Evolutionary conservation across 176 grass and related monocot species (phyloP).

Genomic region (Ensete glaucum): DNA sequence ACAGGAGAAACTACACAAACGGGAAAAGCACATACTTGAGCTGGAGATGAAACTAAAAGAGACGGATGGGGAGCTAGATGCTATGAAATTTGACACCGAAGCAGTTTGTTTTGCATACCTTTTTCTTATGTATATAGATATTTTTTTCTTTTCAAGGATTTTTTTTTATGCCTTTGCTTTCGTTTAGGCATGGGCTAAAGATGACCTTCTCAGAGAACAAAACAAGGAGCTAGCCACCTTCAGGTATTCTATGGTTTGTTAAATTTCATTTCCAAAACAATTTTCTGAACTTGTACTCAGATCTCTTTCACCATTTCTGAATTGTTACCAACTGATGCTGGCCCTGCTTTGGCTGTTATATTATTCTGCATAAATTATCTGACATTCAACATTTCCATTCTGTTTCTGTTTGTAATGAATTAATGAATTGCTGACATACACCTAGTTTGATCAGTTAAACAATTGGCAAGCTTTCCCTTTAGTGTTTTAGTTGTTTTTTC

Average conservation of each 20-base stretch:
- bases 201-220: constrained; percentile 96
- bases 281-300: neutral
- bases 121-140: too few species aligned
- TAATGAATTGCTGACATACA: too few species aligned
- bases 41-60: constrained; percentile 76
- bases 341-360: too few species aligned
- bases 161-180: constrained; percentile 13
- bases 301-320: neutral
- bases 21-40: constrained; percentile 75
- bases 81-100: constrained; percentile 88
- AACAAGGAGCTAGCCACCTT: constrained; percentile 76
- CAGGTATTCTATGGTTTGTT: constrained; percentile 31
- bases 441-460: too few species aligned
- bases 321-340: too few species aligned
- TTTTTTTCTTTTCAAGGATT: neutral
- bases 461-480: too few species aligned
- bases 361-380: too few species aligned
- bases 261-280: neutral
- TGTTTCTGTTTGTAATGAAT: too few species aligned
- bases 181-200: constrained; percentile 84
- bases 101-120: constrained; percentile 40
- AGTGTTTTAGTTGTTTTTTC: too few species aligned
- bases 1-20: constrained; percentile 86
- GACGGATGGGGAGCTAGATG: constrained; percentile 57
- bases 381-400: too few species aligned